A percentile compares a stretch with the other conserved stretches of the same genome.
Evolutionary conservation across 345 rosid species (phyloP).

Genomic region (Raphanus sativus): DNA sequence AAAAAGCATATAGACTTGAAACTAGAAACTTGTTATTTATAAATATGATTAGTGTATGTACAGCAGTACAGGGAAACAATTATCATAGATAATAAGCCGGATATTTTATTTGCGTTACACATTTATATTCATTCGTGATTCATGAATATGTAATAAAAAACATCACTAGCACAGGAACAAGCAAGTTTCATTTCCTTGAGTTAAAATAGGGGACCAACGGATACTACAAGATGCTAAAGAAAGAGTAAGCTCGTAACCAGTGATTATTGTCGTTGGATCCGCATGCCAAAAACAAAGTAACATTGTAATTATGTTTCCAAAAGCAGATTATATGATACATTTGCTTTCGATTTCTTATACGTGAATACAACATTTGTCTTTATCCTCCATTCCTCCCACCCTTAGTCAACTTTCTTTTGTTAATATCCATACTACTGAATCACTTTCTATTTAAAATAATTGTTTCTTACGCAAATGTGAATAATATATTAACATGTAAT

Average conservation of each 20-base stretch:
- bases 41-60: neutral
- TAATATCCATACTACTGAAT: neutral
- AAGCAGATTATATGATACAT: neutral
- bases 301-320: neutral
- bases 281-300: neutral
- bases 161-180: neutral
- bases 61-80: neutral
- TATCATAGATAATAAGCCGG: neutral
- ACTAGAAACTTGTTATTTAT: neutral
- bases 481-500: conserved; percentile 1
- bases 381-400: neutral
- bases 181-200: neutral
- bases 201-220: neutral
- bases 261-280: neutral
- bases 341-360: neutral
- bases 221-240: neutral
- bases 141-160: neutral
- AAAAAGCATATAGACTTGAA: neutral
- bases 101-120: neutral
- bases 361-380: conserved; percentile 6
- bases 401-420: neutral
- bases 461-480: conserved; percentile 4
- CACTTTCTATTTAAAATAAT: conserved; percentile 11
- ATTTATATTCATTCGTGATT: neutral
- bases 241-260: conserved; percentile 1